Base-by-base conservation (phyloP, 2,329 filamentous ascomycete genomes). In the Nemania serpens region DNA sequence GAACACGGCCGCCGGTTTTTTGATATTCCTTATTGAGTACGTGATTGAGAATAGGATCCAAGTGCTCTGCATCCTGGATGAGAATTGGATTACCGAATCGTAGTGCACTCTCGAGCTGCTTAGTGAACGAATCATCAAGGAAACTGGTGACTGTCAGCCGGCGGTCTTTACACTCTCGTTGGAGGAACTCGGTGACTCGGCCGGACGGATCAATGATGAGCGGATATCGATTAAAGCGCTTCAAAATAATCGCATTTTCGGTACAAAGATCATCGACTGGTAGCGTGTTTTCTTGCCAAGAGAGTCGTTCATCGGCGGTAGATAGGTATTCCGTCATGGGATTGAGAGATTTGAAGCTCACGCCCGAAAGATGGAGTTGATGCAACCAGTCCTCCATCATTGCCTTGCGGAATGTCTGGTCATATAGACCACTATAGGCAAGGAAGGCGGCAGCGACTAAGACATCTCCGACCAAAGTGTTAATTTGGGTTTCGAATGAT, bases 1-100 rank as follows among this genome's bases (percentile, higher is more conserved):
- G 87, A 47, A 98, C 94, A 84, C 95, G 94, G 20, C 95, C 95
- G 68, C 95, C 95, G 29, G 96, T 99, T 80, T 93, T 96, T 77
- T 99, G 96, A 76, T 99, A 99, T 74, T 99, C 95, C 76, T 99
- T 99, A 81, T 99, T 99, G 77, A 99, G 87, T 58, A 99, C 94
- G 71, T 99, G 95, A 73, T 98, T 99, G 70, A 99, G 88, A 61
- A 99, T 93, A 0, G 96, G 96, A 73, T 99, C 95, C 59, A 99
- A 81, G 74, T 99, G 91, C 77, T 99, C 96, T 1, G 95, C 96
- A 75, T 99, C 95, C 76, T 99, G 95, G 62, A 99, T 99, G 63
- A 99, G 86, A 68, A 99, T 99, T 1, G 95, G 94, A 73, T 99
- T 99, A 72, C 95, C 95, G 77, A 99, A 99, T 73, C 95, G 91